phyloP scores from a whole-genome alignment of 1,139 yeast species.

The Geotrichum europaeum region DNA sequence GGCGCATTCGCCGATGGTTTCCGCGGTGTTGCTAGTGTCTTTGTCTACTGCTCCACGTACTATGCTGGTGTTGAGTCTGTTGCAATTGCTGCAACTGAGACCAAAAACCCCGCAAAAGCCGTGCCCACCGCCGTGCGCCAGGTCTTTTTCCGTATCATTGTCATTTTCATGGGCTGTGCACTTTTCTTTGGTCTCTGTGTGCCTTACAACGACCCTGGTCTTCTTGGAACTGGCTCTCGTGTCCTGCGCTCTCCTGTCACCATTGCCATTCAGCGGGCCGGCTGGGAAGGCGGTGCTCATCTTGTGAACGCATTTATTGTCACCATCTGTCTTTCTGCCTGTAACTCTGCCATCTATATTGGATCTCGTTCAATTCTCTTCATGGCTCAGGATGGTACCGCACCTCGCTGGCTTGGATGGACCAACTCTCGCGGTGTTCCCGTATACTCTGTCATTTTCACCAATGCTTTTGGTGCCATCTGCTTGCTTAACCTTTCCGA shows the following conservation, averaged over 20 bases:
- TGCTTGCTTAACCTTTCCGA: slow-evolving; percentile 64
- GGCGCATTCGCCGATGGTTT: slow-evolving; percentile 69
- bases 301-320: slow-evolving; percentile 71
- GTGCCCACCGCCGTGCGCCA: slow-evolving; percentile 82
- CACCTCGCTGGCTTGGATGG: slow-evolving; percentile 52
- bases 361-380: slow-evolving; percentile 56
- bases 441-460: slow-evolving; percentile 43
- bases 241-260: slow-evolving; percentile 69
- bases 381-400: slow-evolving; percentile 54
- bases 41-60: slow-evolving; percentile 64
- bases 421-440: slow-evolving; percentile 62
- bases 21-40: slow-evolving; percentile 61
- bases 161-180: slow-evolving; percentile 74
- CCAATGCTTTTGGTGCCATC: slow-evolving; percentile 39
- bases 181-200: slow-evolving; percentile 79
- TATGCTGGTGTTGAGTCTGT: slow-evolving; percentile 77
- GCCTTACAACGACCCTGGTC: slow-evolving; percentile 62
- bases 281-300: slow-evolving; percentile 63
- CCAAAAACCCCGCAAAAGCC: slow-evolving; percentile 71
- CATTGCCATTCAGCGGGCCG: slow-evolving; percentile 62
- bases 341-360: slow-evolving; percentile 67
- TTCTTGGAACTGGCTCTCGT: slow-evolving; percentile 34
- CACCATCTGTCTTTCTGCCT: slow-evolving; percentile 61
- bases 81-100: slow-evolving; percentile 87
- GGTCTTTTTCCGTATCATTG: slow-evolving; percentile 71